Evolutionary conservation across 2,329 filamentous ascomycete species (phyloP), one percentile per base, ranked within the genome.

Genomic region (Penicillium polonicum): DNA sequence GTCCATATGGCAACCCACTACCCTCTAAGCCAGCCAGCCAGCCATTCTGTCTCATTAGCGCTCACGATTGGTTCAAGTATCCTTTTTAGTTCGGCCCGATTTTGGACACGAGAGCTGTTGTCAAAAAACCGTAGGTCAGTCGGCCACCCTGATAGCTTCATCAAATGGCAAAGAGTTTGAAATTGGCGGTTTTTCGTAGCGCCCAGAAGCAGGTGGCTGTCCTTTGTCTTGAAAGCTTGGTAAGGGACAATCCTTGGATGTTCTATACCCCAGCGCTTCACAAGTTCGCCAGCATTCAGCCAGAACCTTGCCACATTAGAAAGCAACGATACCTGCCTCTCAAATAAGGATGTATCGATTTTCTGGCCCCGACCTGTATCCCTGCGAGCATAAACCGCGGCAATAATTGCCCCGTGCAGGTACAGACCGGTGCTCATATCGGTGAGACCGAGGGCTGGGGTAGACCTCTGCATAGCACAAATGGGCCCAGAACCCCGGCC

Each of bases 181-280:
- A 89, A 91, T 2, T 90, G 79, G 6, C 84, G 81, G 68, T 90
- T 86, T 65, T 91, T 91, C n/a, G 86, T 87, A 29, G 88, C 88
- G 5, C 88, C 88, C 46, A 90, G 81, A 21, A 91, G 80, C 36
- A 91, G 81, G 57, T 86, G 84, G n/a, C 87, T 86, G 60, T 91
- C 87, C 54, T 83, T 84, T 4, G 88, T 90, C 68, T 85, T 82
- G 73, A 90, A 81, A 0, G 76, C 76, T 55, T 80, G 72, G 52
- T 80, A 82, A 1, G 79, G 79, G 12, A 78, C 79, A 33, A 80
- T 76, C 36, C 72, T 79, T 1, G 79, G 78, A 68, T 82, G 79
- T 23, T 71, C 75, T 6, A 76, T 78, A 4, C 79, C 79, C 70
- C 74, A 80, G 10, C 78, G 72, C 52, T 76, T 64, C 0, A 74